These are phyloP conservation scores for Arthrobotrys megalospora DNA, from an alignment of 2,329 filamentous ascomycete species.

Conservation along the genomic window DNA sequence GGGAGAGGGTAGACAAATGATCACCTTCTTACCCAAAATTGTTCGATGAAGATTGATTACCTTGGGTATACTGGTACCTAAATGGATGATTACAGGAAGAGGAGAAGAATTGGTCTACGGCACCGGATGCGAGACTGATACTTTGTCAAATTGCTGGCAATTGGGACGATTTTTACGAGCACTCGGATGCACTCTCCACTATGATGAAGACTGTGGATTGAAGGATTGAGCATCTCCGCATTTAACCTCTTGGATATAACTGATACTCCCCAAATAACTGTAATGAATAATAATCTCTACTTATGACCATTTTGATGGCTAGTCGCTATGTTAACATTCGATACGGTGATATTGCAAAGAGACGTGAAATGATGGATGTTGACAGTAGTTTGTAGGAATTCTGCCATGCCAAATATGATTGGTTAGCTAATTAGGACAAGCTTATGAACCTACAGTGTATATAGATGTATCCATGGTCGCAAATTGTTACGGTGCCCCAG, in stretches of 20 bases:
- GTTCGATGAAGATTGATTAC: background rate
- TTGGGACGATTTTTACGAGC: conserved; percentile 9
- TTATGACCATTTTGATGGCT: background rate
- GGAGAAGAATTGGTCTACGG: background rate
- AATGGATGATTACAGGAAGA: background rate
- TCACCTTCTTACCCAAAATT: background rate
- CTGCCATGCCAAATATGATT: no score
- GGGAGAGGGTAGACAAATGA: conserved; percentile 63
- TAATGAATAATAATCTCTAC: conserved; percentile 20
- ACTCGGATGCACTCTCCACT: conserved; percentile 32
- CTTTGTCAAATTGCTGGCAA: conserved; percentile 3
- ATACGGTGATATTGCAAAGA: no score
- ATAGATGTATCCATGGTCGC: no score
- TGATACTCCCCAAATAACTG: conserved; percentile 18
- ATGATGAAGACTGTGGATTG: conserved; percentile 6
- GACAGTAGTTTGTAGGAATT: no score
- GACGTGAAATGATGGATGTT: no score
- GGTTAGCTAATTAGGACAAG: no score
- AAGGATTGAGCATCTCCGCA: conserved; percentile 32
- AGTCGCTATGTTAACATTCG: no score
- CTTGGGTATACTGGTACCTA: background rate
- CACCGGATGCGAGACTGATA: background rate
- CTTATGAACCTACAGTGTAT: no score
- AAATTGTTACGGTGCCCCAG: no score
- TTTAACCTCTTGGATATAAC: conserved; percentile 20